Base-by-base conservation (phyloP, 176 grass and related monocot genomes). In the Ananas comosus region DNA sequence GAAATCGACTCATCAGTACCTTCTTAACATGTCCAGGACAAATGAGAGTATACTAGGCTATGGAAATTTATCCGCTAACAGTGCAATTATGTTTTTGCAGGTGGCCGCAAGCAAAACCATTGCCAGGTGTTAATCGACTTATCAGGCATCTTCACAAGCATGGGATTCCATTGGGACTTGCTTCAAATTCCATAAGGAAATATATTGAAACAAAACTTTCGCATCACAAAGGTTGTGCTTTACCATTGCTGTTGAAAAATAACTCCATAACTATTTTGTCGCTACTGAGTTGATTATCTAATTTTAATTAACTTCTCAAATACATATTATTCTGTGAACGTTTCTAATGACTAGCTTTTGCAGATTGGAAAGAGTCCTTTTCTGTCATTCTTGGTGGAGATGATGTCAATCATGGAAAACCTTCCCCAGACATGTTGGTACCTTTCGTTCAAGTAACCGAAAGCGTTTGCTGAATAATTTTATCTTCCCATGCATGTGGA, bases 361-460 rank as follows among this genome's bases (percentile, higher is more conserved):
- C 78, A 96, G 92, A 85, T 70, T 84, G 83, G 88, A 80, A 86
- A 64, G 76, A 83, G 51, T 89, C 73, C n/a, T 91, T 96, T 75
- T 87, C 88, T 42, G 83, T 89, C 72, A 75, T 96, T 78, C 88
- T 96, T 78, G 92, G 92, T 79, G 76, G 80, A 57, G 85, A 96
- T 71, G 78, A 96, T 79, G 81, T 96, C 18, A 85, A 80, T 64
- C 82, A 74, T 48, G 92, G 92, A 79, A 96, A 96, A 69, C 88
- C 92, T 78, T 83, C 76, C 47, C 92, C 92, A 48, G 92, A 91
- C 63, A 89, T 96, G 92, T 96, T 65, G 11, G 80, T 68, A 42
- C 48, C 49, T 74, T 80, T 50, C 49, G 12, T 57, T 54, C 72
- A 47, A 13, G 79, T 67, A 57, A 42, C 33, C 7, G 33, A 7